These are phyloP conservation scores for Mrakiaceae sp. DNA, from an alignment of 1,284 basidiomycete species.

Conservation along the genomic window DNA sequence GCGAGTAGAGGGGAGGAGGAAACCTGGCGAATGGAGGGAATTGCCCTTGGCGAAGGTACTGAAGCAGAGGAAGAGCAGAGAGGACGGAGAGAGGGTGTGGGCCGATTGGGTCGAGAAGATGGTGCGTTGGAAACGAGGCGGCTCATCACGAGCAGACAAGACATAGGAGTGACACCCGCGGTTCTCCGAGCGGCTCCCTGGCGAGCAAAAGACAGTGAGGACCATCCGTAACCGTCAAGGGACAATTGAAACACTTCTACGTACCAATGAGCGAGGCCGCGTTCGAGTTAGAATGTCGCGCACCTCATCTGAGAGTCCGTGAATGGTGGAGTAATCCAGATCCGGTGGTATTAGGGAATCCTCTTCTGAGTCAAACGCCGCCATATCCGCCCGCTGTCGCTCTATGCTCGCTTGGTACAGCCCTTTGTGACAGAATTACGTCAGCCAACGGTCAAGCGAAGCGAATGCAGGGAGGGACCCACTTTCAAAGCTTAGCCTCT, in stretches of 20 bases:
- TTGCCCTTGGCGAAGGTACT: neutral
- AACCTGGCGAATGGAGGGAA: neutral
- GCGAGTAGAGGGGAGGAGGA: neutral
- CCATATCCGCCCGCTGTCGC: constrained; percentile 45
- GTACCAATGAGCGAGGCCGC: constrained; percentile 4
- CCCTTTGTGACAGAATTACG: constrained; percentile 31
- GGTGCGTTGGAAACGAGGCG: neutral
- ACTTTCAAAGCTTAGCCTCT: constrained; percentile 63
- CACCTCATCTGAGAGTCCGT: constrained; percentile 64
- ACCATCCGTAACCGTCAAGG: neutral
- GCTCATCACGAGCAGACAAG: constrained; percentile 9
- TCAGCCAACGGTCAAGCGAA: too few species aligned
- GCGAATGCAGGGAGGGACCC: constrained; percentile 16
- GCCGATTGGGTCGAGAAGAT: neutral
- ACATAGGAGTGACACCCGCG: constrained; percentile 10
- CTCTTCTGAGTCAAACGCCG: constrained; percentile 65
- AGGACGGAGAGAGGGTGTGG: neutral
- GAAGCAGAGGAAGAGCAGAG: neutral
- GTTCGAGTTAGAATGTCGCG: constrained; percentile 36
- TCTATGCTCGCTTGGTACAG: constrained; percentile 41
- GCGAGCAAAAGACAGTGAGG: neutral
- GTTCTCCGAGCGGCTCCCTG: constrained; percentile 12
- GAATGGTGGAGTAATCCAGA: constrained; percentile 55
- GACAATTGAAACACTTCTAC: neutral
- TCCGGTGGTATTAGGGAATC: constrained; percentile 53